Percentiles rank a stretch among this genome's conserved stretches.
These are phyloP conservation scores for Juncus effusus DNA, from an alignment of 176 grass and related monocot genomes.

Conservation along the genomic window DNA sequence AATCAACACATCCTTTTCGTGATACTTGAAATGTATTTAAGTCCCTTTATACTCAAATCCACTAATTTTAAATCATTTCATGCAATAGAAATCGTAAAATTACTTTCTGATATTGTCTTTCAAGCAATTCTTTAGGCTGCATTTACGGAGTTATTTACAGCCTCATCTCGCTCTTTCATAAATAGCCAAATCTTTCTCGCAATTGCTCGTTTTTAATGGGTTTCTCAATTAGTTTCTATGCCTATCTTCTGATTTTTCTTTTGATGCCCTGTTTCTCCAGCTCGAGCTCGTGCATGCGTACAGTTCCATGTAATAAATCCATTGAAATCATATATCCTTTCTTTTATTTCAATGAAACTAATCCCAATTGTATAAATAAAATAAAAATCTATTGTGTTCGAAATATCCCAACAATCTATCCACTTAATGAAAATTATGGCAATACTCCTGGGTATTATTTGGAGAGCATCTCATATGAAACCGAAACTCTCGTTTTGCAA, in stretches of 20 bases:
- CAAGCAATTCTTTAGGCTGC: no score
- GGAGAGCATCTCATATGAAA: conserved; percentile 18
- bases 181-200: no score
- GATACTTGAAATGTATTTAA: not conserved
- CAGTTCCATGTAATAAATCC: conserved; percentile 7
- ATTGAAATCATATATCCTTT: conserved; percentile 12
- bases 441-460: not conserved
- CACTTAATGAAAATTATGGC: no score
- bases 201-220: not conserved
- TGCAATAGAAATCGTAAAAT: not conserved
- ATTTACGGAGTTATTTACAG: not conserved
- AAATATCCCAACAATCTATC: no score
- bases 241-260: conserved; percentile 3
- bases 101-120: not conserved
- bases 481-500: not conserved
- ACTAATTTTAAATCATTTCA: not conserved
- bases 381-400: not conserved
- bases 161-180: not conserved
- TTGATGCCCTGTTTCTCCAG: conserved; percentile 2
- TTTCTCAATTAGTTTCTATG: not conserved
- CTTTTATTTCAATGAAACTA: not conserved
- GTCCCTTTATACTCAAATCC: not conserved
- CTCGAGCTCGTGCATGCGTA: not conserved
- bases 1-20: no score
- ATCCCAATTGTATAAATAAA: not conserved